These are phyloP conservation scores for Pythium vanterpoolii DNA, from an alignment of 352 stramenopile species.

Conservation along the genomic window DNA sequence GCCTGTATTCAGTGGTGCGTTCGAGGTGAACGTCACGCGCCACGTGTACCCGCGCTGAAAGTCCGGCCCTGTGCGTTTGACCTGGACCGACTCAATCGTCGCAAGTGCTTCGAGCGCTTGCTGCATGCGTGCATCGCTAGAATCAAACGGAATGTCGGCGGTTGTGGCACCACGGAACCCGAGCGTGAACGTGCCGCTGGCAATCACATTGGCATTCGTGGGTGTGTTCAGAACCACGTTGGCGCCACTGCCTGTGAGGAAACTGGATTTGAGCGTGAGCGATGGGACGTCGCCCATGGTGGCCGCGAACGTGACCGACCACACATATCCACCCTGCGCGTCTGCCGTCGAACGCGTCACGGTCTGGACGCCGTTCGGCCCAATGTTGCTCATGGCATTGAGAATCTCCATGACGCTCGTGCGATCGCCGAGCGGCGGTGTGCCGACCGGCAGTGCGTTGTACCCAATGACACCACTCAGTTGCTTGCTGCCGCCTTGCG, in stretches of 20 bases:
- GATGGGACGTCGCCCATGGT: constrained; percentile 61
- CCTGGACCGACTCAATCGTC: constrained; percentile 58
- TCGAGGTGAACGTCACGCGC: constrained; percentile 76
- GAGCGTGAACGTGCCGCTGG: constrained; percentile 90
- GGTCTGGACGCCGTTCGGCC: constrained; percentile 41
- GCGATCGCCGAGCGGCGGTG: constrained; percentile 41
- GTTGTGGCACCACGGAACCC: constrained; percentile 88
- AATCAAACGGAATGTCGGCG: constrained; percentile 79
- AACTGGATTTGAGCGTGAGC: constrained; percentile 59
- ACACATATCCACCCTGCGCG: constrained; percentile 88
- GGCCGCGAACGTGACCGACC: constrained; percentile 85
- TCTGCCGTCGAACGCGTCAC: constrained; percentile 67
- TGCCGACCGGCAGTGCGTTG: constrained; percentile 52
- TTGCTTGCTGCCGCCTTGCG: constrained; percentile 81
- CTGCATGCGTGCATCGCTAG: constrained; percentile 64
- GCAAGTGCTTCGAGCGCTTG: constrained; percentile 50
- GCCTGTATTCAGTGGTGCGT: constrained; percentile 44
- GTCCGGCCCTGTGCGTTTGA: constrained; percentile 50
- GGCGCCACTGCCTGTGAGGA: constrained; percentile 65
- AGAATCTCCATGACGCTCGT: constrained; percentile 66
- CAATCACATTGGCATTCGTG: constrained; percentile 60
- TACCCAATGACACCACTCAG: constrained; percentile 91
- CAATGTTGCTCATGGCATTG: constrained; percentile 79
- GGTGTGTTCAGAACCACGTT: constrained; percentile 66
- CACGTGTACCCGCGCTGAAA: constrained; percentile 67